phyloP scores from a whole-genome alignment of 768 basidiomycete species.

The Panaeolus cyanescens region DNA sequence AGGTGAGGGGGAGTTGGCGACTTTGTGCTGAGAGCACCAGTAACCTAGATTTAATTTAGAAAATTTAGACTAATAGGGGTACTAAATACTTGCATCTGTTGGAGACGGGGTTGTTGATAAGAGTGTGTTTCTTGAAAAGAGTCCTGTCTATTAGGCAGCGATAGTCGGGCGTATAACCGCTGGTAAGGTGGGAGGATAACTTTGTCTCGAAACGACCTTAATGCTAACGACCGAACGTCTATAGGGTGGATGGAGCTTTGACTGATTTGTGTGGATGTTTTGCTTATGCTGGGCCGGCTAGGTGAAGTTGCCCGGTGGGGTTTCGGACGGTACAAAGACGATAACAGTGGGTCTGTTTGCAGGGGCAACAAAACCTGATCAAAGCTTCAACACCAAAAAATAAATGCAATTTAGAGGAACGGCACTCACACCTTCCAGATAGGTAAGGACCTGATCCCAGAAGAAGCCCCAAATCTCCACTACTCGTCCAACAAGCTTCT shows the following conservation, averaged over 20 bases:
- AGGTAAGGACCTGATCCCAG: constrained; percentile 87
- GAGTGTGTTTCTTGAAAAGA: constrained; percentile 53
- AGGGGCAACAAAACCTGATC: constrained; percentile 36
- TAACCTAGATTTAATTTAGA: constrained; percentile 45
- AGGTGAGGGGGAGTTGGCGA: constrained; percentile 56
- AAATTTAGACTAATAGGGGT: neutral
- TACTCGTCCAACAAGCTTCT: constrained; percentile 71
- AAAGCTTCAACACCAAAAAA: neutral
- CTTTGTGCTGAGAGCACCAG: constrained; percentile 75
- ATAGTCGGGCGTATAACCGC: constrained; percentile 58
- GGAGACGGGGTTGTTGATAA: constrained; percentile 69
- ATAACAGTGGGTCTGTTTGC: constrained; percentile 52
- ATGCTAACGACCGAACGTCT: constrained; percentile 80
- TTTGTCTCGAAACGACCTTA: constrained; percentile 78
- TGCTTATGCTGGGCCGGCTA: constrained; percentile 46
- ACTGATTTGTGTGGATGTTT: constrained; percentile 26
- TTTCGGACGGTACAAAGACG: constrained; percentile 68
- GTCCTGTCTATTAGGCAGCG: constrained; percentile 55
- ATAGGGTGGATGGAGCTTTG: constrained; percentile 51
- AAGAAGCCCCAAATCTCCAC: constrained; percentile 94
- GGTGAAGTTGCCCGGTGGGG: constrained; percentile 51
- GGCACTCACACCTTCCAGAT: constrained; percentile 77
- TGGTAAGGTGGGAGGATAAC: constrained; percentile 69
- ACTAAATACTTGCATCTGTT: constrained; percentile 66
- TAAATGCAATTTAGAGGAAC: neutral